Conservation (phyloP, 805 yeast species). For the Candida palmyrensis region DNA sequence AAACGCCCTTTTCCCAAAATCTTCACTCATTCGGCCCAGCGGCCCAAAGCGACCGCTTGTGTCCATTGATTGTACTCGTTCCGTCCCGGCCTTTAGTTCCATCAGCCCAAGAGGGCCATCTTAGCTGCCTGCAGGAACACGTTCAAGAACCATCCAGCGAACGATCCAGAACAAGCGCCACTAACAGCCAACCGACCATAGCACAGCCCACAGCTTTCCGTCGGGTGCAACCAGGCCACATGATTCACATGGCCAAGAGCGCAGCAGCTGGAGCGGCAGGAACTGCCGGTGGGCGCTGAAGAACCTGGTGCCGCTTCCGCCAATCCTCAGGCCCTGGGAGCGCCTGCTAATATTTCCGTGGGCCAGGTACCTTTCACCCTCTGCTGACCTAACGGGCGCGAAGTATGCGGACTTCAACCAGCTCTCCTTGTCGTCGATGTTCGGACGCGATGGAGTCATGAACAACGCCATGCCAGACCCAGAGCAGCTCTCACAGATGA, state of each 20-base stretch:
- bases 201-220: slow-evolving; percentile 67
- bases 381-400: slow-evolving; percentile 91
- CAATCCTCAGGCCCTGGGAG: slow-evolving; percentile 18
- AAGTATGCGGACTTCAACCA: slow-evolving; percentile 91
- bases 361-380: slow-evolving; percentile 87
- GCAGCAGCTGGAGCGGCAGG: slow-evolving; percentile 38
- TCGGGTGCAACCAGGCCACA: slow-evolving; percentile 80
- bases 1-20: no score
- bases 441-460: slow-evolving; percentile 95
- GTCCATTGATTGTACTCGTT: no score
- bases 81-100: no score
- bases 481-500: slow-evolving; percentile 67
- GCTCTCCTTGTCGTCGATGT: slow-evolving; percentile 80
- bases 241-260: slow-evolving; percentile 85
- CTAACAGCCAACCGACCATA: no score
- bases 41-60: no score
- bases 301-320: slow-evolving; percentile 18
- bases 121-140: no score
- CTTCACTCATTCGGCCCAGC: no score
- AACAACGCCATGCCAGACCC: slow-evolving; percentile 63
- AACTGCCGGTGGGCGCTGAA: no score
- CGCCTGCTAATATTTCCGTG: slow-evolving; percentile 76
- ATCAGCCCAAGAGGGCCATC: no score
- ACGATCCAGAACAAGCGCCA: no score
- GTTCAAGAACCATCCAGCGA: no score